A percentile compares a stretch with the other conserved stretches of the same genome.
Conservation (phyloP, 108 stramenopile species). For the Seminavis robusta region DNA sequence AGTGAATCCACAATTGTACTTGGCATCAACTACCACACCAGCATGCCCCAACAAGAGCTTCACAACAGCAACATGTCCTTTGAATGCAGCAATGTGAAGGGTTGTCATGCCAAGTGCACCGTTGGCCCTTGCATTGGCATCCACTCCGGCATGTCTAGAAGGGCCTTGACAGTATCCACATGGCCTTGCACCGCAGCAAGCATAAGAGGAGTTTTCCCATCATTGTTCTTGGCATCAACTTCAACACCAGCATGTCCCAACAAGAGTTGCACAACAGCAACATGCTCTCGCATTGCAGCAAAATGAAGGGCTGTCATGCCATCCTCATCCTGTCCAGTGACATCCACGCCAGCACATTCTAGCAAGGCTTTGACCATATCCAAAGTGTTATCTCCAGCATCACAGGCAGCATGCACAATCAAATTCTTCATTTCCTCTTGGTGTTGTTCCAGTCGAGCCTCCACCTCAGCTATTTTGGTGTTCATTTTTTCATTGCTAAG, state of each 20-base stretch:
- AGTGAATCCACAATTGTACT: no score
- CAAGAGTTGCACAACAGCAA: slow-evolving; percentile 45
- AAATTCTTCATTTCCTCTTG: neutral
- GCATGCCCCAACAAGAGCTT: slow-evolving; percentile 49
- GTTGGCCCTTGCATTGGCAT: neutral
- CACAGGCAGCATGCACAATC: neutral
- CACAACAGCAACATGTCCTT: slow-evolving; percentile 50
- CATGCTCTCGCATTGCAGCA: slow-evolving; percentile 43
- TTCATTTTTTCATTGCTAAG: no score
- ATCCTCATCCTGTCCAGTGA: neutral
- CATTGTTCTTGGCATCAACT: no score
- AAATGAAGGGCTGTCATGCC: slow-evolving; percentile 27
- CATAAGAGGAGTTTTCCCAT: no score
- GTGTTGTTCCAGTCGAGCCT: no score
- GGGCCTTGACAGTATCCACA: neutral
- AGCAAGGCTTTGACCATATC: neutral
- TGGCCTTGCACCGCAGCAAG: no score
- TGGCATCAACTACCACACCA: no score
- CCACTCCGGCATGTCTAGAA: neutral
- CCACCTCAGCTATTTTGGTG: no score
- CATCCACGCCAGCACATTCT: neutral
- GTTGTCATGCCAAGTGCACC: no score
- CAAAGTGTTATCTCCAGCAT: neutral
- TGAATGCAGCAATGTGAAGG: slow-evolving; percentile 35
- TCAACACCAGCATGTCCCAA: no score